Evolutionary conservation across 179 eudicot species (phyloP).

Genomic region (Silene vulgaris): DNA sequence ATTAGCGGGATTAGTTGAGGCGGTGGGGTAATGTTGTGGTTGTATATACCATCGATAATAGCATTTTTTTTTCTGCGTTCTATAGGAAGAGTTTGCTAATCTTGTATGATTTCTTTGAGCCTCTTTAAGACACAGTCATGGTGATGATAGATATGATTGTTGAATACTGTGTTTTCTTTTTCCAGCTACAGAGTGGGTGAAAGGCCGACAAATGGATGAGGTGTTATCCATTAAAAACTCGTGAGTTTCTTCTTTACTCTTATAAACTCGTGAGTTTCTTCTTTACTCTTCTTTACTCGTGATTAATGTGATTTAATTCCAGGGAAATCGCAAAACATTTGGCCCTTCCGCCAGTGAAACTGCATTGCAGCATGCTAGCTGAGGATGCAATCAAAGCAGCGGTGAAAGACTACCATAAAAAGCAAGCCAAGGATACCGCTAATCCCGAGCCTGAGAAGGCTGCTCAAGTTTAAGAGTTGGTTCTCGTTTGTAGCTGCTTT

Average conservation of each 20-base stretch:
- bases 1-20: too few relatives aligned
- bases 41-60: too few relatives aligned
- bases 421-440: constrained; percentile 39
- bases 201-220: constrained; percentile 85
- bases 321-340: constrained; percentile 96
- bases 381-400: constrained; percentile 98
- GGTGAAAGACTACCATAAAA: constrained; percentile 67
- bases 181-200: constrained; percentile 97
- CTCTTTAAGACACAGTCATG: not conserved
- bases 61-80: not conserved
- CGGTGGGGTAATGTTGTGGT: too few relatives aligned
- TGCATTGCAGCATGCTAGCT: constrained; percentile 98
- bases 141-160: constrained; percentile 3
- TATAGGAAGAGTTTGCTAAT: not conserved
- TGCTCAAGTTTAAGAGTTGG: constrained; percentile 22
- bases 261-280: constrained; percentile 50
- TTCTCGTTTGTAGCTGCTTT: not conserved
- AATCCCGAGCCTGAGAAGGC: constrained; percentile 42
- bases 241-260: constrained; percentile 39
- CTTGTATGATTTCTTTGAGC: not conserved
- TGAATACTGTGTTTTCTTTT: constrained; percentile 14
- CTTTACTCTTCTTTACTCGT: not conserved
- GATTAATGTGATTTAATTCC: constrained; percentile 15
- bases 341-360: constrained; percentile 88
- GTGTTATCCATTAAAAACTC: constrained; percentile 75